phyloP scores from a whole-genome alignment of 331 rosid genomes.

The Stylosanthes scabra region DNA sequence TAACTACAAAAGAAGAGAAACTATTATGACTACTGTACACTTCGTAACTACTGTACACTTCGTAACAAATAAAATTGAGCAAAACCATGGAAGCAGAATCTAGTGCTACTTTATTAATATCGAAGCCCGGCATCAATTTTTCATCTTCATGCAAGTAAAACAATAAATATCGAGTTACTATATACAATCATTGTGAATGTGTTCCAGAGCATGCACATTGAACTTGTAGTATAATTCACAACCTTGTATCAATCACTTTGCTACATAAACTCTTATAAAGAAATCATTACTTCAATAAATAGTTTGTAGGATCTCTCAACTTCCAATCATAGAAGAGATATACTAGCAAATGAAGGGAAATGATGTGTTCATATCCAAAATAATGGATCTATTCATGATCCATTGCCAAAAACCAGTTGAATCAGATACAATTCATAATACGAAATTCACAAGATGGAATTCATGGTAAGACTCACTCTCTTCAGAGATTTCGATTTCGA shows the following conservation, averaged over 20 bases:
- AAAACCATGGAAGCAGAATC: neutral
- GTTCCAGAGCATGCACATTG: neutral
- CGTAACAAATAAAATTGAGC: constrained; percentile 1
- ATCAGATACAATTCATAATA: neutral
- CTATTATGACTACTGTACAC: constrained; percentile 13
- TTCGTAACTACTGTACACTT: constrained; percentile 5
- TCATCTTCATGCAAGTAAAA: constrained; percentile 8
- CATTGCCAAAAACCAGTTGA: neutral
- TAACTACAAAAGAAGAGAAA: constrained; percentile 55
- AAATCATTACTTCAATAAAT: neutral
- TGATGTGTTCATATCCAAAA: constrained; percentile 1
- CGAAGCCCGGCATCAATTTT: neutral
- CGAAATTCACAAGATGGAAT: neutral
- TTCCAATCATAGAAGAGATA: neutral
- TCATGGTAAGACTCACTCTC: constrained; percentile 51
- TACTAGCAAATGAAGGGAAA: constrained; percentile 1
- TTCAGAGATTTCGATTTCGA: constrained; percentile 63
- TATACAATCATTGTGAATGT: neutral
- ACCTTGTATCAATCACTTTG: neutral
- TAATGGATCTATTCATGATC: constrained; percentile 9
- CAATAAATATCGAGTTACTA: neutral
- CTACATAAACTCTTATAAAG: neutral
- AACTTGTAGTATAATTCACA: neutral
- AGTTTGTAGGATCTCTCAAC: constrained; percentile 11
- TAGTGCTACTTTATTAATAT: neutral